Evolutionary conservation across 805 yeast species (phyloP).

Genomic region (Nakazawaea wyomingensis): DNA sequence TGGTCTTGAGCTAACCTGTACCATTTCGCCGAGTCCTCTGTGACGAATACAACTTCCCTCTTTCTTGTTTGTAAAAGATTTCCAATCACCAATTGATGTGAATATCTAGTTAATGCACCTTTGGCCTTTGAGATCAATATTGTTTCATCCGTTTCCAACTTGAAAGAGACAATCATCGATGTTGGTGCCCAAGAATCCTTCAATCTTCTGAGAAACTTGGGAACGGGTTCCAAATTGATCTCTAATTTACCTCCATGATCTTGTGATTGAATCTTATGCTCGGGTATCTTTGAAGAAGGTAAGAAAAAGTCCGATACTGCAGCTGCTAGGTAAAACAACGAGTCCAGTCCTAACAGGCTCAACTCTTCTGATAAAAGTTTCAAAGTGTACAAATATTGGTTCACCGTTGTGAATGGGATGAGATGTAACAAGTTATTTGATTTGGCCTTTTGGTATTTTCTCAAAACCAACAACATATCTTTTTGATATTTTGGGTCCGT

Average conservation of each 20-base stretch:
- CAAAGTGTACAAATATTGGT: conserved; percentile 85
- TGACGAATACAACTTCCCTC: conserved; percentile 81
- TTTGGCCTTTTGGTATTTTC: conserved; percentile 50
- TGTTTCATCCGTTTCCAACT: conserved; percentile 78
- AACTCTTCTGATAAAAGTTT: conserved; percentile 58
- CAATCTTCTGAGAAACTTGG: conserved; percentile 81
- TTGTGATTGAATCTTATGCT: conserved; percentile 90
- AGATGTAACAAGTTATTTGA: conserved; percentile 49
- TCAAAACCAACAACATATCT: conserved; percentile 54
- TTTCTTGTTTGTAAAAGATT: conserved; percentile 87
- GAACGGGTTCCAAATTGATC: conserved; percentile 91
- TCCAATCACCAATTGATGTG: conserved; percentile 93
- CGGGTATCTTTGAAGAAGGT: conserved; percentile 80
- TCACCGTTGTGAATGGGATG: conserved; percentile 91
- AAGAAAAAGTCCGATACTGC: conserved; percentile 96
- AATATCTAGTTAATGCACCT: conserved; percentile 77
- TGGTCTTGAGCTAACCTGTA: conserved; percentile 41
- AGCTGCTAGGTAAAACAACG: conserved; percentile 87
- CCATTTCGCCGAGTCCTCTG: conserved; percentile 45
- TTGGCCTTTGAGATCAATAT: conserved; percentile 71
- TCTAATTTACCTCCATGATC: conserved; percentile 67
- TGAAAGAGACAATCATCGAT: conserved; percentile 92
- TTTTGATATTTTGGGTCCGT: conserved; percentile 56
- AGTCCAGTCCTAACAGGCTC: conserved; percentile 47
- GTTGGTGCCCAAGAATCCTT: conserved; percentile 94